These are phyloP conservation scores for Erodium texanum DNA, from an alignment of 441 rosid species.

Conservation along the genomic window DNA sequence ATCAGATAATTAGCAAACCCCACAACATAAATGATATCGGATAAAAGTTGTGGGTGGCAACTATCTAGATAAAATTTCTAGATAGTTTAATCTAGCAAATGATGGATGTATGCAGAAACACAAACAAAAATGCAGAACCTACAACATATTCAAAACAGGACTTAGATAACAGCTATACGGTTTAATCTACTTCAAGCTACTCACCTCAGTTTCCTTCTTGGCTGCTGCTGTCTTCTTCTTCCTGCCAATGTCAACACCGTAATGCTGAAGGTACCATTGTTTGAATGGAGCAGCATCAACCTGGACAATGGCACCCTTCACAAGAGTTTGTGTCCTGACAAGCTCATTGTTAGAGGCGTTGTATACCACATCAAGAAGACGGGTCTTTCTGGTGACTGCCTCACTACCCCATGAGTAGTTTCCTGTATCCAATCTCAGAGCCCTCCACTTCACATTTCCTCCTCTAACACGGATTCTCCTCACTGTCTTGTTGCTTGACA, in stretches of 20 bases:
- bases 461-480: slow-evolving; percentile 65
- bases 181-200: not conserved
- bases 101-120: not conserved
- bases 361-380: slow-evolving; percentile 68
- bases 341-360: slow-evolving; percentile 72
- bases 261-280: slow-evolving; percentile 66
- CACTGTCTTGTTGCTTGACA: slow-evolving; percentile 65
- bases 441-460: slow-evolving; percentile 75
- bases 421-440: slow-evolving; percentile 62
- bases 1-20: too few species aligned
- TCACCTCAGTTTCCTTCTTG: slow-evolving; percentile 53
- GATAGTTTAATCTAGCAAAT: too few species aligned
- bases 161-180: not conserved
- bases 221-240: slow-evolving; percentile 51
- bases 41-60: too few species aligned
- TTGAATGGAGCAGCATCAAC: slow-evolving; percentile 69
- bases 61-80: too few species aligned
- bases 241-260: slow-evolving; percentile 60
- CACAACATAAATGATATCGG: too few species aligned
- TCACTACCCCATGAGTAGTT: slow-evolving; percentile 77
- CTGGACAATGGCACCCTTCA: slow-evolving; percentile 63
- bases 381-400: slow-evolving; percentile 62
- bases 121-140: not conserved
- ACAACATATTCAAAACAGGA: not conserved
- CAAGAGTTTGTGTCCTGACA: slow-evolving; percentile 65